Base-by-base conservation (phyloP, 164 flowering plant species). In the Umbilicus rupestris region DNA sequence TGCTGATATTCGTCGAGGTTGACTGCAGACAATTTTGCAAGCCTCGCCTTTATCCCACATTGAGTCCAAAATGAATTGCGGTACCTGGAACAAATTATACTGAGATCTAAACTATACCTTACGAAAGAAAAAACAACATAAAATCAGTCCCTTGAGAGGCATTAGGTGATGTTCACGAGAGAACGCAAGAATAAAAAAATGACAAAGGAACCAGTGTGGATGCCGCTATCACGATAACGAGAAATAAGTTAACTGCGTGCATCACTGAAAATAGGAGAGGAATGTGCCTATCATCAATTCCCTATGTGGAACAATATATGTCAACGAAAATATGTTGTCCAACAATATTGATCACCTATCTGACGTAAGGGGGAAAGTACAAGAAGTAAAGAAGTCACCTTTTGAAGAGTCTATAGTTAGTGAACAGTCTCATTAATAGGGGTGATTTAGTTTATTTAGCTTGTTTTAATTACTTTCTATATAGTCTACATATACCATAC, bases 1-100 rank as follows among this genome's bases (percentile, higher is more conserved):
- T 47, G 97, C 97, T 46, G 99, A 95, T 73, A 95, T 89, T 66
- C 99, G 85, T 41, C 99, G 81, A 69, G 99, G 99, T 76, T 95
- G 99, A 39, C 97, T 87, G 64, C 99, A 95, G 16, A 95, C 76
- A 67, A 95, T 79, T 78, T 89, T 95, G 78, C 99, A 92, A 1
- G 84, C 55, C 75, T 85, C 75, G 17, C 92, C 85, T 78, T 83
- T 85, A 46, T 81, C 74, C 99, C 99, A 95, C 81, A 79, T 81
- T 64, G 86, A 50, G 59, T 95, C 99, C 80, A 92, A 75, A 71
- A 92, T 75, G 83, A 69, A 89, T 71, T 95, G 99, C 39, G 99
- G 99, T 33, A 95, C 97, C 99, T 95, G 60, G 33, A 55, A 2
- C 60, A 55, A 81, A 73, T 67, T 49, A 76, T 52, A 66, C 52